Evolutionary conservation across 345 rosid genomes (phyloP), one percentile per base, ranked within the genome.

Genomic region (Syzygium aqueum): DNA sequence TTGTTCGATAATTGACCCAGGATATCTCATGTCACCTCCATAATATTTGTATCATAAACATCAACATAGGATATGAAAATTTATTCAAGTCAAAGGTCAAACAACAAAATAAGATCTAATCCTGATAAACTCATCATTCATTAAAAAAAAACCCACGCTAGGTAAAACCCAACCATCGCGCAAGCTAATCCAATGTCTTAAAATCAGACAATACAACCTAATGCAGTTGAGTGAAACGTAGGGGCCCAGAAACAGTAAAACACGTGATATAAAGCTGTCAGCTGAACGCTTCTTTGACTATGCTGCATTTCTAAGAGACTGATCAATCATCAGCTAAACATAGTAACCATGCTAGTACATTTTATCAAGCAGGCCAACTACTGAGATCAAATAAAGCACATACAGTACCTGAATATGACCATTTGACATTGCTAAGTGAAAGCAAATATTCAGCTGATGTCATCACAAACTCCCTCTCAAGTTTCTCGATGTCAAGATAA

Each of bases 391-490:
- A 30, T 2, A 56, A 54, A 56, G 65, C 40, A 73, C 25, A 33
- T 8, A 40, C 19, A 9, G 87, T 95, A 96, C 99, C 96, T 88
- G 91, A 91, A 91, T 90, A 94, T 53, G 91, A 94, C 96, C 97
- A 95, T 88, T 89, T 91, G 53, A 95, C 88, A 87, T 94, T 94
- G 90, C 92, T 93, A 86, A 94, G 90, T 61, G 94, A 95, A 86
- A 97, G 98, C 90, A 93, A 88, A 90, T 93, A 93, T 91, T 96
- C 98, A 57, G 98, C 99, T 12, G 97, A 94, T 63, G 98, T 95
- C 73, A 95, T 92, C 85, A 97, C 92, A 91, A 92, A 94, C 92
- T 97, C 98, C 83, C 89, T 91, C 90, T 97, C 95, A 87, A 97
- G 95, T 89, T 91, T 91, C 91, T 94, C 94, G 1, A 93, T 91